These are phyloP conservation scores for Pyrenochaeta sp. DNA, from an alignment of 2,329 filamentous ascomycete species.

Conservation along the genomic window DNA sequence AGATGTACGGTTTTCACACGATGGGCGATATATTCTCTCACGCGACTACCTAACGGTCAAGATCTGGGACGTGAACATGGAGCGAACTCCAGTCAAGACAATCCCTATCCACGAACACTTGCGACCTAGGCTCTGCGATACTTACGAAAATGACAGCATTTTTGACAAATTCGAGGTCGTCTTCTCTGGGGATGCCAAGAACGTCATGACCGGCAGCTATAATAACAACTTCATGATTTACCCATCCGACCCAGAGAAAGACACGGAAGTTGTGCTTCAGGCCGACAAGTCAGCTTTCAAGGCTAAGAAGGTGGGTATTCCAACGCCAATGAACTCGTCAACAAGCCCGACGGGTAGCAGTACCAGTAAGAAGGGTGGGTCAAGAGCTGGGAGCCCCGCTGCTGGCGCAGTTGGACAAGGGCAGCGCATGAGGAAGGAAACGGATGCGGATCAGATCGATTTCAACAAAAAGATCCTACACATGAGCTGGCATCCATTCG, in stretches of 20 bases:
- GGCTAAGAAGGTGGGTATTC: slow-evolving; percentile 98
- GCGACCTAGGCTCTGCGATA: slow-evolving; percentile 91
- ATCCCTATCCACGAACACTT: slow-evolving; percentile 99
- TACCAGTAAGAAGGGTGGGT: slow-evolving; percentile 84
- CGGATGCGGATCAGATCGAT: slow-evolving; percentile 98
- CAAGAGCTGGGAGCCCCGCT: slow-evolving; percentile 86
- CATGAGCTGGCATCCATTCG: slow-evolving; percentile 99
- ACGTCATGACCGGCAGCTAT: slow-evolving; percentile 99
- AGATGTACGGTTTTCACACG: slow-evolving; percentile 95
- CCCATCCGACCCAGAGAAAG: slow-evolving; percentile 92
- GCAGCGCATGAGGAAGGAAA: slow-evolving; percentile 98
- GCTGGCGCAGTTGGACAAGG: slow-evolving; percentile 75
- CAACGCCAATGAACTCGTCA: slow-evolving; percentile 90
- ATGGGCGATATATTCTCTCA: slow-evolving; percentile 96
- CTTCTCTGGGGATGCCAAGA: slow-evolving; percentile 97
- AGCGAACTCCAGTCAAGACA: slow-evolving; percentile 94
- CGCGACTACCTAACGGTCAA: slow-evolving; percentile 98
- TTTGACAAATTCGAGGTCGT: slow-evolving; percentile 99
- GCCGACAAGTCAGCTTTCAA: slow-evolving; percentile 99
- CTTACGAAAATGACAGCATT: slow-evolving; percentile 99
- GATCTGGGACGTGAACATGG: slow-evolving; percentile 99
- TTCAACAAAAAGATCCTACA: slow-evolving; percentile 99
- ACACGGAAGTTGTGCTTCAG: slow-evolving; percentile 96
- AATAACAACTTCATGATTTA: slow-evolving; percentile 99
- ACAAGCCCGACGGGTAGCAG: slow-evolving; percentile 73